Conservation (phyloP, 495 filamentous ascomycete genomes). For the Daldinia decipiens region DNA sequence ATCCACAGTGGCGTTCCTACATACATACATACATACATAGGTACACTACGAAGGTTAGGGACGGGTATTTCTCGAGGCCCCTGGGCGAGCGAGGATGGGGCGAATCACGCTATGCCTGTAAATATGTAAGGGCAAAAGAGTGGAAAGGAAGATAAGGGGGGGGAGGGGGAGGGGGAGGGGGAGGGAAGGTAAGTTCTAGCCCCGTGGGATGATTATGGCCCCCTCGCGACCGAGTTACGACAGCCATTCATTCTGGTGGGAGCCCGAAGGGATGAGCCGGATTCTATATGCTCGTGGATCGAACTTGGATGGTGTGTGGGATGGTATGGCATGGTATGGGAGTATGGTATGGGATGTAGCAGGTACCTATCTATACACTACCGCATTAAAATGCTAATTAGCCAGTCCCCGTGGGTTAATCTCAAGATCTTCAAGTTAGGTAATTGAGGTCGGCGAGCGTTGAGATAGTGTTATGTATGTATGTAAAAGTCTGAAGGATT, state of each 20-base stretch:
- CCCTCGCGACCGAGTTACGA: slow-evolving; percentile 4
- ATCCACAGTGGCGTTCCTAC: background rate
- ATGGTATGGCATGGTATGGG: background rate
- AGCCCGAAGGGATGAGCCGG: slow-evolving; percentile 9
- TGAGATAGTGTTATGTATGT: background rate
- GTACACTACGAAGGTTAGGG: background rate
- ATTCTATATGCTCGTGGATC: slow-evolving; percentile 1
- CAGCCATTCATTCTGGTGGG: slow-evolving; percentile 18
- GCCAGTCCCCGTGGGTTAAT: background rate
- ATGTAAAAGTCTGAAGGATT: slow-evolving; percentile 17
- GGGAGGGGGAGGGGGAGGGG: background rate
- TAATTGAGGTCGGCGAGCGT: background rate
- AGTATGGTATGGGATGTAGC: too few species aligned
- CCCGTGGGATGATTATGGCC: slow-evolving; percentile 10
- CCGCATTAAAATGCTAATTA: background rate
- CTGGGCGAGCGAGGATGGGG: background rate
- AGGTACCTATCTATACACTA: background rate
- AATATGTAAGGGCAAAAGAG: background rate
- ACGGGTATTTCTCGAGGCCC: background rate
- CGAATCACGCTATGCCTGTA: slow-evolving; percentile 13
- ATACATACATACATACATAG: too few species aligned
- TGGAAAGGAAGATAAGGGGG: background rate
- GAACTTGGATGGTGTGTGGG: background rate
- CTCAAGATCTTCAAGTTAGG: background rate
- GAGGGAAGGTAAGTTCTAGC: slow-evolving; percentile 10